Evolutionary conservation across 2,329 filamentous ascomycete species (phyloP).

Genomic region (Diaporthe vexans): DNA sequence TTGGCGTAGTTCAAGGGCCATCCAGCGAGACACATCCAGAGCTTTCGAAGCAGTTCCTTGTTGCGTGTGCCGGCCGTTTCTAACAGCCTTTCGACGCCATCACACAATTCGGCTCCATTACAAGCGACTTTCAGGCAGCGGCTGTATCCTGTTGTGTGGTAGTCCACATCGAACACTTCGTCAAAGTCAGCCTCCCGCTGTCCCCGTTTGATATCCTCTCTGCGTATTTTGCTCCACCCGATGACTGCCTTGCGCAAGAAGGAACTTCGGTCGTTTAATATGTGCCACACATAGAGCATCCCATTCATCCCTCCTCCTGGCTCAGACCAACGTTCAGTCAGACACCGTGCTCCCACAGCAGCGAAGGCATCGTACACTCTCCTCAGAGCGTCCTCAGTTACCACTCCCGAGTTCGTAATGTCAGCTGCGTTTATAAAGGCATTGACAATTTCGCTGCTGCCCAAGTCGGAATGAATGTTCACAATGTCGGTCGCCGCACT

Average conservation of each 20-base stretch:
- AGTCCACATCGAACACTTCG: slow-evolving; percentile 14
- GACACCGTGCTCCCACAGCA: slow-evolving; percentile 9
- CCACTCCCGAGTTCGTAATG: slow-evolving; percentile 20
- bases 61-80: slow-evolving; percentile 16
- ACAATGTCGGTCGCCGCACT: slow-evolving; percentile 28
- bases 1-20: slow-evolving; percentile 26
- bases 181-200: slow-evolving; percentile 32
- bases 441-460: slow-evolving; percentile 16
- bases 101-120: slow-evolving; percentile 20
- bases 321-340: slow-evolving; percentile 32
- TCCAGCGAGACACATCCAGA: slow-evolving; percentile 26
- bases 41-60: slow-evolving; percentile 5
- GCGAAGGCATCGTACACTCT: slow-evolving; percentile 30
- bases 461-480: slow-evolving; percentile 17
- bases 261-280: slow-evolving; percentile 18
- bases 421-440: slow-evolving; percentile 24
- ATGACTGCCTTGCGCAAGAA: slow-evolving; percentile 20
- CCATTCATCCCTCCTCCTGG: slow-evolving; percentile 10
- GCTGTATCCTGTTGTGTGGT: slow-evolving; percentile 28
- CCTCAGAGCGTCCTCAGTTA: slow-evolving; percentile 17
- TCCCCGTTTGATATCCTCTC: neutral
- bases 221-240: slow-evolving; percentile 21
- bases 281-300: slow-evolving; percentile 27
- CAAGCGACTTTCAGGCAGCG: slow-evolving; percentile 19
- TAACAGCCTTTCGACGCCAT: slow-evolving; percentile 9